These are phyloP conservation scores for Neurospora cerealis DNA, from an alignment of 495 filamentous ascomycete genomes.

Conservation along the genomic window DNA sequence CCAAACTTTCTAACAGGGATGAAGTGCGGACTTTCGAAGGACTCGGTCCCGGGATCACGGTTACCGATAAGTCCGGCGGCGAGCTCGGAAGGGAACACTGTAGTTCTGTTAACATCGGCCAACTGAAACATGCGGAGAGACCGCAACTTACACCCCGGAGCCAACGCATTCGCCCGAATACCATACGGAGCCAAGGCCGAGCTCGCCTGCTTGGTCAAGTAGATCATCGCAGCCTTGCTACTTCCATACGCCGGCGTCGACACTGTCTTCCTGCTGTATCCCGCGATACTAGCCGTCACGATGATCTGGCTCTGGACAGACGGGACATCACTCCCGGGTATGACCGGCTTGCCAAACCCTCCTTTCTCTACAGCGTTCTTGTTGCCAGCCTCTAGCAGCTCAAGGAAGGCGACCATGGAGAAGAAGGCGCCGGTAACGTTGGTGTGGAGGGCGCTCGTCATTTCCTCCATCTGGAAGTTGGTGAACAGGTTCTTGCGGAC, in stretches of 20 bases:
- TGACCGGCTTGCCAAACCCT: constrained; percentile 20
- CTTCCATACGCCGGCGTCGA: constrained; percentile 47
- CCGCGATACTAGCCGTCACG: constrained; percentile 43
- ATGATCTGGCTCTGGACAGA: constrained; percentile 46
- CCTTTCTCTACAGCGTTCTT: constrained; percentile 31
- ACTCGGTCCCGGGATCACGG: constrained; percentile 33
- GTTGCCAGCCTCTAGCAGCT: constrained; percentile 56
- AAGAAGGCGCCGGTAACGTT: constrained; percentile 54
- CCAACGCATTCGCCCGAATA: constrained; percentile 53
- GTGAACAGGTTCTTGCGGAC: constrained; percentile 23
- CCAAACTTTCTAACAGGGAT: constrained; percentile 46
- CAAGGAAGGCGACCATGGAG: constrained; percentile 53
- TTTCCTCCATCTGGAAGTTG: constrained; percentile 37
- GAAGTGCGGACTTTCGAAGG: constrained; percentile 16
- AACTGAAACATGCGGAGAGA: neutral
- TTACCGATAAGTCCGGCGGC: constrained; percentile 25
- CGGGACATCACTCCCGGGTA: constrained; percentile 17
- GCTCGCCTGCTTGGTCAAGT: constrained; percentile 52
- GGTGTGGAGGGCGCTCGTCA: constrained; percentile 42
- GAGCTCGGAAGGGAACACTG: constrained; percentile 50
- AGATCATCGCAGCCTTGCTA: constrained; percentile 51
- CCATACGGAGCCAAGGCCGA: constrained; percentile 41
- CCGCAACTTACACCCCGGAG: constrained; percentile 43
- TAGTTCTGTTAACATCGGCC: neutral
- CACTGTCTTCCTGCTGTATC: constrained; percentile 30